Conservation (phyloP, 805 yeast species). For the Candida methanosorbosa region DNA sequence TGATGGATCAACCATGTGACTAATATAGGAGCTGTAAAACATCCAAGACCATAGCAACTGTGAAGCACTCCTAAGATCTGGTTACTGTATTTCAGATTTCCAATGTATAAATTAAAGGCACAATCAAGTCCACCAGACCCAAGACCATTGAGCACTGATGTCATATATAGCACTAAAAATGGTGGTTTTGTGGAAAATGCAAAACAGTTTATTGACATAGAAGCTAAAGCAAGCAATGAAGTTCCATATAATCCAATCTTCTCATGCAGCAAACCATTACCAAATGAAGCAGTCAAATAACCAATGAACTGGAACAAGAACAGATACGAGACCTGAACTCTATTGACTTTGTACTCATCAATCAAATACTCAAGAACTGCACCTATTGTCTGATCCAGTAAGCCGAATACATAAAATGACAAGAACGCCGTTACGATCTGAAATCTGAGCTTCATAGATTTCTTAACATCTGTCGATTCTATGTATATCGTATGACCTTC, state of each 20-base stretch:
- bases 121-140: slow-evolving; percentile 54
- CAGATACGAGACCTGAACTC: slow-evolving; percentile 38
- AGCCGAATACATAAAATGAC: slow-evolving; percentile 40
- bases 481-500: slow-evolving; percentile 18
- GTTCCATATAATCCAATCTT: slow-evolving; percentile 41
- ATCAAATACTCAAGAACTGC: slow-evolving; percentile 47
- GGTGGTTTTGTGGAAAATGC: slow-evolving; percentile 33
- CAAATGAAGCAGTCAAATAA: slow-evolving; percentile 43
- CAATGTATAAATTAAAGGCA: slow-evolving; percentile 44
- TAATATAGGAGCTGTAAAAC: slow-evolving; percentile 41
- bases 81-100: slow-evolving; percentile 35
- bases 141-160: slow-evolving; percentile 38
- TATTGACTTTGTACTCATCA: slow-evolving; percentile 36
- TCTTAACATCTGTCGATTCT: slow-evolving; percentile 31
- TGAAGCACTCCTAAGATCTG: slow-evolving; percentile 44
- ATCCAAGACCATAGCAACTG: slow-evolving; percentile 45
- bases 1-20: slow-evolving; percentile 31
- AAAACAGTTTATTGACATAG: slow-evolving; percentile 7
- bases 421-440: slow-evolving; percentile 34
- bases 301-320: slow-evolving; percentile 48
- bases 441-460: slow-evolving; percentile 27
- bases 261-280: slow-evolving; percentile 33
- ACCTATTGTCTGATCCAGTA: slow-evolving; percentile 55
- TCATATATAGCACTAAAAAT: slow-evolving; percentile 28
- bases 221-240: slow-evolving; percentile 17